Evolutionary conservation across 2,329 filamentous ascomycete genomes (phyloP).

Genomic region (Fusarium camptoceras): DNA sequence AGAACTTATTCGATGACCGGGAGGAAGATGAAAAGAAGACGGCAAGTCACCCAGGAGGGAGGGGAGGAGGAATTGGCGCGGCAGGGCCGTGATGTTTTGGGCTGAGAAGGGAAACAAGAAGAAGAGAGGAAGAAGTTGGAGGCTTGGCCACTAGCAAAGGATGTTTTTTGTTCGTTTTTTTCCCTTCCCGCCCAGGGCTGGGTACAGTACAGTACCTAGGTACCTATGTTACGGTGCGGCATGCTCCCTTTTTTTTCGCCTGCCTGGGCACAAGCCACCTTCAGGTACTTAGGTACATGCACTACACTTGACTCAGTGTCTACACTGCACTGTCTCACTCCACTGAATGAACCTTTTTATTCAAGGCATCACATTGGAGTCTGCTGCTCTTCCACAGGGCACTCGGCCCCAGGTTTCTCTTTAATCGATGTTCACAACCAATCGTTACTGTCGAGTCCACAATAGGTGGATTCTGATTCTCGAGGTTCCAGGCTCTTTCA

Average conservation of each 20-base stretch:
- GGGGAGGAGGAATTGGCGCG: conserved; percentile 56
- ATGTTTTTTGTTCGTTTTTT: conserved; percentile 41
- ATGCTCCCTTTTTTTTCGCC: conserved; percentile 28
- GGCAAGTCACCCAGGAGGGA: conserved; percentile 55
- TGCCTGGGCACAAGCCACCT: conserved; percentile 28
- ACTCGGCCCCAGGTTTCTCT: conserved; percentile 8
- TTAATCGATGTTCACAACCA: neutral
- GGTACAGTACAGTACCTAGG: neutral
- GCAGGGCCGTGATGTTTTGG: conserved; percentile 57
- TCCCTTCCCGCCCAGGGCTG: conserved; percentile 19
- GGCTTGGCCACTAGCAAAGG: conserved; percentile 35
- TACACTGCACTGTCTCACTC: conserved; percentile 19
- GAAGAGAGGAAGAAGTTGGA: conserved; percentile 37
- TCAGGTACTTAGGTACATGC: neutral
- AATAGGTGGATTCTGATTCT: neutral
- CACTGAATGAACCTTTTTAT: conserved; percentile 6
- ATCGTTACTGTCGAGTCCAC: conserved; percentile 5
- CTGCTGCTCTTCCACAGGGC: conserved; percentile 2
- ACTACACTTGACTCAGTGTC: conserved; percentile 36
- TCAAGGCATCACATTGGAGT: neutral
- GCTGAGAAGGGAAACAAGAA: conserved; percentile 45
- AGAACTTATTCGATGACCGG: conserved; percentile 51
- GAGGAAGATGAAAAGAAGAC: conserved; percentile 52
- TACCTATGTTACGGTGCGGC: neutral
- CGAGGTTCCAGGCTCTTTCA: conserved; percentile 14